Evolutionary conservation across 2,329 filamentous ascomycete species (phyloP), one percentile per base, ranked within the genome.

Genomic region (Elsinoe arachidis): DNA sequence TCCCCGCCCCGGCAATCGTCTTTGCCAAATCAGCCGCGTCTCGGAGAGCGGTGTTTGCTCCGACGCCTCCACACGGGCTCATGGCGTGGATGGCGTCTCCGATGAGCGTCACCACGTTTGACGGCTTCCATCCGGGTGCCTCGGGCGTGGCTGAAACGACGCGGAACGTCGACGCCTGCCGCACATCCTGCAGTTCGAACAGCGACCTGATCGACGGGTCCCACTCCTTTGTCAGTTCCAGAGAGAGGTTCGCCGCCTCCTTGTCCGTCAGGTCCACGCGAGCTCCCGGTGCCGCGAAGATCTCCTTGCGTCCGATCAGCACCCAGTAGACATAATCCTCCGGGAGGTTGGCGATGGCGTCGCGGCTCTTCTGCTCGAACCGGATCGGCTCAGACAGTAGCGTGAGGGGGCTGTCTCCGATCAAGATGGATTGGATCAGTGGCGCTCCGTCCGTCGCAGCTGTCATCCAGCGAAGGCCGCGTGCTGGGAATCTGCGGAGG

Each of bases 71-170:
- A 2, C 73, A 74, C 1, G 75, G 75, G 1, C 73, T 73, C 74
- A 77, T 76, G 1, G 70, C 67, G 63, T 77, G 75, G 2, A 72
- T 71, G 1, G 75, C 72, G 57, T 77, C 75, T 9, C 75, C 75
- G 19, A 77, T 67, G 2, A 77, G 58, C 0, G 74, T 76, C 1
- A 77, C 71, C 12, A 62, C 62, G 6, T 61, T 44, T 17, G 64
- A 66, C 14, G 69, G 61, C 41, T 64, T 47, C 70, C 70, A 72
- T 0, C 64, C 59, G 2, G 67, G 64, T 11, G 73, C 66, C 1
- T 68, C 65, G 11, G 66, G 68, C 14, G 64, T 61, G 0, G 68
- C 63, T 7, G 70, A 71, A 10, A 66, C 62, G 54, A 73, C 65
- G 12, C 67, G 67, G 55, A 70, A 63, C 11, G 67, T 66, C 2